A percentile compares a stretch with the other conserved stretches of the same genome.
Conservation (phyloP, 768 basidiomycete species). For the Scleroderma bovista region DNA sequence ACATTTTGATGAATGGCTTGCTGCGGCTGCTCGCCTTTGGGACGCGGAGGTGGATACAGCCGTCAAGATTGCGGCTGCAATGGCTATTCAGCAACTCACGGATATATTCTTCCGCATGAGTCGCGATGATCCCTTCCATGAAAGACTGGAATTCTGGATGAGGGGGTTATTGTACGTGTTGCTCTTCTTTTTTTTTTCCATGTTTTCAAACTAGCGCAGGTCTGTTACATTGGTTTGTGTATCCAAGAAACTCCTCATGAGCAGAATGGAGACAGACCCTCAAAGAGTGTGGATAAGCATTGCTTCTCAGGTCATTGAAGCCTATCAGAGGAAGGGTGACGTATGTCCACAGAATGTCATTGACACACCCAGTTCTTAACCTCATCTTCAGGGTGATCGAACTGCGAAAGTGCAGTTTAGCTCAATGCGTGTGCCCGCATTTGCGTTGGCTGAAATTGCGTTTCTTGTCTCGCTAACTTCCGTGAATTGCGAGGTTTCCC, state of each 20-base stretch:
- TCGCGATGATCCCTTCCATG: conserved; percentile 33
- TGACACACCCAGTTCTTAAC: conserved; percentile 4
- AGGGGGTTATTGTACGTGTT: conserved; percentile 41
- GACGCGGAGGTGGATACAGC: conserved; percentile 56
- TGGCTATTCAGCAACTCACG: conserved; percentile 42
- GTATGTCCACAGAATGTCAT: conserved; percentile 27
- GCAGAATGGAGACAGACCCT: conserved; percentile 53
- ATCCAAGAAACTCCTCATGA: conserved; percentile 50
- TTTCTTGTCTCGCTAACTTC: conserved; percentile 70
- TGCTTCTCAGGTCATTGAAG: conserved; percentile 52
- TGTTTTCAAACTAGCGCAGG: conserved; percentile 6
- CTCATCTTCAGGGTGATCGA: conserved; percentile 32
- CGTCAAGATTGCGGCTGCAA: conserved; percentile 57
- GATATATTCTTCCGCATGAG: conserved; percentile 41
- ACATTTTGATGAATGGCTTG: conserved; percentile 44
- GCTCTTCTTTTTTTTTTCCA: not conserved
- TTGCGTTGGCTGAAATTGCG: conserved; percentile 66
- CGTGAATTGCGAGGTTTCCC: conserved; percentile 59
- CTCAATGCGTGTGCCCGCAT: conserved; percentile 51
- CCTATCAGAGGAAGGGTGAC: conserved; percentile 45
- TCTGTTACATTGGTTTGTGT: conserved; percentile 37
- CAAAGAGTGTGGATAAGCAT: conserved; percentile 69
- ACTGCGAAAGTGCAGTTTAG: conserved; percentile 47
- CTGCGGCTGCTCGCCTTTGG: conserved; percentile 49
- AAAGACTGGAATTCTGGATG: conserved; percentile 39